phyloP scores from a whole-genome alignment of 345 rosid genomes.

The Melaleuca quinquenervia region DNA sequence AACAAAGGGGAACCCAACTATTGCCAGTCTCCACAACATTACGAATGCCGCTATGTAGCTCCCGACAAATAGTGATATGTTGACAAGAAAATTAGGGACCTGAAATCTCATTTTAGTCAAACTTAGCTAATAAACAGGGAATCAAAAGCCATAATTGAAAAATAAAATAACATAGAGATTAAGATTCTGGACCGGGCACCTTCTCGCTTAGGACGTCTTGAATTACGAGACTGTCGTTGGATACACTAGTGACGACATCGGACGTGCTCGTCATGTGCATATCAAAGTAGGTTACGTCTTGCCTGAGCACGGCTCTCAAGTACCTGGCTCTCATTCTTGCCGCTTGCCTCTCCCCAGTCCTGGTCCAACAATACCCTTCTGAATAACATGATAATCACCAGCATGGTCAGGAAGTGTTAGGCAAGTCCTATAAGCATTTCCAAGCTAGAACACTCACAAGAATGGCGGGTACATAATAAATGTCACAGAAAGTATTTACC shows the following conservation, averaged over 20 bases:
- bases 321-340: slow-evolving; percentile 4
- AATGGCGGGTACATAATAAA: not conserved
- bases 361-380: slow-evolving; percentile 14
- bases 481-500: not conserved
- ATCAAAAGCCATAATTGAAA: not conserved
- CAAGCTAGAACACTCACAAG: not conserved
- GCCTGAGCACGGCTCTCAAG: slow-evolving; percentile 9
- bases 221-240: slow-evolving; percentile 5
- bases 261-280: slow-evolving; percentile 3
- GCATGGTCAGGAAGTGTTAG: not conserved
- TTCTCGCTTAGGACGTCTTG: slow-evolving; percentile 9
- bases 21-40: slow-evolving; percentile 12
- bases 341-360: slow-evolving; percentile 14
- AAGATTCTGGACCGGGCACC: not conserved
- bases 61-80: not conserved
- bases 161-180: not conserved
- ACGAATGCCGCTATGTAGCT: slow-evolving; percentile 1
- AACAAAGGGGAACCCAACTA: slow-evolving; percentile 7
- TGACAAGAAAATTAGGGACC: slow-evolving; percentile 9
- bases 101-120: not conserved
- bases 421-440: not conserved
- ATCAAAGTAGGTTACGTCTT: slow-evolving; percentile 8
- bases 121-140: not conserved
- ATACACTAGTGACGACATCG: slow-evolving; percentile 2
- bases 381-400: not conserved